Percentiles rank a stretch among this genome's conserved stretches.
These are phyloP conservation scores for Dothiorella sarmentorum DNA, from an alignment of 2,329 filamentous ascomycete genomes.

Conservation along the genomic window DNA sequence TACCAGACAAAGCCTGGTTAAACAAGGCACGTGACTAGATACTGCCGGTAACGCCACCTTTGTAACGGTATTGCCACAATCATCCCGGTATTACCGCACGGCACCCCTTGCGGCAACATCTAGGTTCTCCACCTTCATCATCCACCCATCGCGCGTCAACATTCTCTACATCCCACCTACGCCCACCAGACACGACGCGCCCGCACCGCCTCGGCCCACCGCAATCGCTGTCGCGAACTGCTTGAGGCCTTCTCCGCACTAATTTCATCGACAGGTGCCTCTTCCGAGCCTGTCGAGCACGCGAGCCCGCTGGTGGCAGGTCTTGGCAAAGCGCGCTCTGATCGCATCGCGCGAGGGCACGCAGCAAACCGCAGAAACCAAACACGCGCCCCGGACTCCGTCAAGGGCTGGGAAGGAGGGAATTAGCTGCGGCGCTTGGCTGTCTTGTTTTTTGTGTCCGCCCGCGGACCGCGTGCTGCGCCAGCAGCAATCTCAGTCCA, in stretches of 20 bases:
- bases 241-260: not conserved
- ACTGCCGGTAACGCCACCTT: no score
- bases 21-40: no score
- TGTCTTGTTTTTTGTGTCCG: slow-evolving; percentile 7
- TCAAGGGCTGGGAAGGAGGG: slow-evolving; percentile 9
- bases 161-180: slow-evolving; percentile 10
- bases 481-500: slow-evolving; percentile 16
- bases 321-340: slow-evolving; percentile 18
- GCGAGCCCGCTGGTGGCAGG: slow-evolving; percentile 10
- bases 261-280: not conserved
- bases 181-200: not conserved
- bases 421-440: slow-evolving; percentile 13
- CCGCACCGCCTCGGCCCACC: not conserved
- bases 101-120: slow-evolving; percentile 6
- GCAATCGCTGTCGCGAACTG: slow-evolving; percentile 4
- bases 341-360: slow-evolving; percentile 11
- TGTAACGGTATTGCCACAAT: no score
- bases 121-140: slow-evolving; percentile 14
- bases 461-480: slow-evolving; percentile 3
- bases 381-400: not conserved
- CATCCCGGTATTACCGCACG: no score
- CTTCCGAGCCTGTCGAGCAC: not conserved
- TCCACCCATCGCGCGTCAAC: slow-evolving; percentile 6
- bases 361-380: not conserved
- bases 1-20: no score